These are phyloP conservation scores for Onygenales sp. DNA, from an alignment of 2,329 filamentous ascomycete genomes.

Conservation along the genomic window DNA sequence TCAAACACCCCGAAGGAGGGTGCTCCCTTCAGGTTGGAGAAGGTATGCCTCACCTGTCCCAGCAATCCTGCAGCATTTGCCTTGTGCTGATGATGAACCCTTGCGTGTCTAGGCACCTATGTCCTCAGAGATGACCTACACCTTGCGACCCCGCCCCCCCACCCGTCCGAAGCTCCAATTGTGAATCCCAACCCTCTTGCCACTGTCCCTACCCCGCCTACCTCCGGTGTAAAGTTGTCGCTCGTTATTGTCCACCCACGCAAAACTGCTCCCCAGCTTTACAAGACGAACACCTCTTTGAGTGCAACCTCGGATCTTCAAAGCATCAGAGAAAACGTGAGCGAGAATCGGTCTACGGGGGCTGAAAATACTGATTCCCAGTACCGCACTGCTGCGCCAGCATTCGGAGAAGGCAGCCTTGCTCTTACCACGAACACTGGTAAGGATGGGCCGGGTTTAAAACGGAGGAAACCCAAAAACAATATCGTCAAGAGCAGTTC, in stretches of 20 bases:
- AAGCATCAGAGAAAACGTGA: slow-evolving; percentile 53
- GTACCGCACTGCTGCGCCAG: slow-evolving; percentile 41
- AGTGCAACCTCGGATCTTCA: slow-evolving; percentile 25
- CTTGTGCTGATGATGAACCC: neutral
- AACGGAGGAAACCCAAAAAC: slow-evolving; percentile 90
- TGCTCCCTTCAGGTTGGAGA: slow-evolving; percentile 90
- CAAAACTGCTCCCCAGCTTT: slow-evolving; percentile 35
- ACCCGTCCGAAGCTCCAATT: slow-evolving; percentile 84
- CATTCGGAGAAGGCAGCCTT: slow-evolving; percentile 80
- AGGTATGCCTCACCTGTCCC: slow-evolving; percentile 45
- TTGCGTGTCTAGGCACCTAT: slow-evolving; percentile 60
- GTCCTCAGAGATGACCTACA: slow-evolving; percentile 82
- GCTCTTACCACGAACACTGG: slow-evolving; percentile 53
- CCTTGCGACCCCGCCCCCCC: slow-evolving; percentile 86
- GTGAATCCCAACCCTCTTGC: slow-evolving; percentile 85
- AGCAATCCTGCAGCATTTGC: neutral
- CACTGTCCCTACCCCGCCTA: slow-evolving; percentile 74
- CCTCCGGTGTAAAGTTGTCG: slow-evolving; percentile 73
- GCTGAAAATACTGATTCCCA: slow-evolving; percentile 40
- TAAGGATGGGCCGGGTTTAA: slow-evolving; percentile 55
- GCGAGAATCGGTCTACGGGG: slow-evolving; percentile 40
- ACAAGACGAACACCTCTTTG: slow-evolving; percentile 44
- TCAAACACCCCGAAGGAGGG: slow-evolving; percentile 72
- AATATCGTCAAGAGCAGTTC: slow-evolving; percentile 98
- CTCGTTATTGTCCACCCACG: slow-evolving; percentile 62